Percentiles rank a stretch among this genome's conserved stretches.
These are phyloP conservation scores for Suillus brevipes DNA, from an alignment of 768 basidiomycete species.

Conservation along the genomic window DNA sequence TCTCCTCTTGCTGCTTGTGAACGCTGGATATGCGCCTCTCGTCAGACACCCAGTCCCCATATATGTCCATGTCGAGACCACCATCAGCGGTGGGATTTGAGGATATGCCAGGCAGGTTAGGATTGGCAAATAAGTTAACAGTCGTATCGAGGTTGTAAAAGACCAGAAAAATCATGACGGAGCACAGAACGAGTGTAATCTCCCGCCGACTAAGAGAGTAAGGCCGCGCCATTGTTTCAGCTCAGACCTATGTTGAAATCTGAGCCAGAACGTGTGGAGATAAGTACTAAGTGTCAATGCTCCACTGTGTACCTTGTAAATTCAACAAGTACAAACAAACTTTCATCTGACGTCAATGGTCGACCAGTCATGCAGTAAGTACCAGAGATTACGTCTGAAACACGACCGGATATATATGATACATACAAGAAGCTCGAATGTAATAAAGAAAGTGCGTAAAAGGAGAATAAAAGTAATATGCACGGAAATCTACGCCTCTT, in stretches of 20 bases:
- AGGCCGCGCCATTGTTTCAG: slow-evolving; percentile 53
- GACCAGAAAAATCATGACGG: slow-evolving; percentile 63
- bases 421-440: slow-evolving; percentile 22
- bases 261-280: neutral
- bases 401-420: slow-evolving; percentile 25
- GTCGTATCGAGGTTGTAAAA: slow-evolving; percentile 75
- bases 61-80: slow-evolving; percentile 59
- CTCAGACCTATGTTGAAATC: neutral
- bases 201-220: slow-evolving; percentile 75
- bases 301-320: neutral
- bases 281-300: too few relatives aligned
- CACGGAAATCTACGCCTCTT: slow-evolving; percentile 28
- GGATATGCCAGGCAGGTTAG: slow-evolving; percentile 31
- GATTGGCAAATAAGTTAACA: slow-evolving; percentile 52
- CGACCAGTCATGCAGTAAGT: neutral
- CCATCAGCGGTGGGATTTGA: slow-evolving; percentile 43
- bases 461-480: slow-evolving; percentile 16
- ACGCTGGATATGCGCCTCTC: slow-evolving; percentile 58
- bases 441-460: slow-evolving; percentile 30
- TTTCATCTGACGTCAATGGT: neutral
- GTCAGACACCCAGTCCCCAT: slow-evolving; percentile 71
- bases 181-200: slow-evolving; percentile 64
- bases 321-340: slow-evolving; percentile 1
- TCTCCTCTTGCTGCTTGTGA: slow-evolving; percentile 44
- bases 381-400: neutral